Percentiles rank a stretch among this genome's conserved stretches.
Evolutionary conservation across 2,329 filamentous ascomycete genomes (phyloP).

Genomic region (Phyllosticta paracitricarpa): DNA sequence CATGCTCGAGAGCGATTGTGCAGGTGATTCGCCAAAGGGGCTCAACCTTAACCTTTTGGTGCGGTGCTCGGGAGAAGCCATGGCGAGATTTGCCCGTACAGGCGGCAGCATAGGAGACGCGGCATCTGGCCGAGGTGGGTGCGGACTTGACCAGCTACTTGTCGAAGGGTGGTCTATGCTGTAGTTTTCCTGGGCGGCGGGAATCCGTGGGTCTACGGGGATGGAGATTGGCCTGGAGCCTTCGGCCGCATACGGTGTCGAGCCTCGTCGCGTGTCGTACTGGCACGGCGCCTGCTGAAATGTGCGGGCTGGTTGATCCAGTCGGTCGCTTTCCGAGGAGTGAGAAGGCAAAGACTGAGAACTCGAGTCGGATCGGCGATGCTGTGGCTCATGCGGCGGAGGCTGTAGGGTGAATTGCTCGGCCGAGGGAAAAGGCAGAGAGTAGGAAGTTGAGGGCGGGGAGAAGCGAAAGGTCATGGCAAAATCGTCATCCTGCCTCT

Average conservation of each 20-base stretch:
- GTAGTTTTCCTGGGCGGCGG: background rate
- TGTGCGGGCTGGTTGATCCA: background rate
- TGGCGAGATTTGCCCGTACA: background rate
- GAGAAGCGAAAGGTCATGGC: background rate
- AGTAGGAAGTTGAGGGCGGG: constrained; percentile 17
- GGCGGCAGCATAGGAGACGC: constrained; percentile 8
- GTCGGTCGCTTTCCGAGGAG: constrained; percentile 12
- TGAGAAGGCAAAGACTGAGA: constrained; percentile 13
- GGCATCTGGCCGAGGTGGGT: background rate
- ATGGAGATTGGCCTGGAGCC: constrained; percentile 11
- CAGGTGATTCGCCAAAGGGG: constrained; percentile 11
- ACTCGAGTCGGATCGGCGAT: constrained; percentile 13
- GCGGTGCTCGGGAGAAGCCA: constrained; percentile 19
- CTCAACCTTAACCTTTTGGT: constrained; percentile 27
- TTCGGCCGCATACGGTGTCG: constrained; percentile 12
- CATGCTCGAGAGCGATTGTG: background rate
- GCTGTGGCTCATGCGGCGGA: background rate
- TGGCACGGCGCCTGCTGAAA: background rate
- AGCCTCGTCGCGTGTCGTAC: background rate
- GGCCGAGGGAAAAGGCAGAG: background rate
- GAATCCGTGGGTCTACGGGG: constrained; percentile 8
- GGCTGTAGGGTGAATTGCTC: background rate
- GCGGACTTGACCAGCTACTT: constrained; percentile 4
- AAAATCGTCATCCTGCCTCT: constrained; percentile 39
- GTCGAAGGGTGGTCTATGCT: constrained; percentile 20